Base-by-base conservation (phyloP, 2,329 filamentous ascomycete species). In the Microdochium trichocladiopsis region DNA sequence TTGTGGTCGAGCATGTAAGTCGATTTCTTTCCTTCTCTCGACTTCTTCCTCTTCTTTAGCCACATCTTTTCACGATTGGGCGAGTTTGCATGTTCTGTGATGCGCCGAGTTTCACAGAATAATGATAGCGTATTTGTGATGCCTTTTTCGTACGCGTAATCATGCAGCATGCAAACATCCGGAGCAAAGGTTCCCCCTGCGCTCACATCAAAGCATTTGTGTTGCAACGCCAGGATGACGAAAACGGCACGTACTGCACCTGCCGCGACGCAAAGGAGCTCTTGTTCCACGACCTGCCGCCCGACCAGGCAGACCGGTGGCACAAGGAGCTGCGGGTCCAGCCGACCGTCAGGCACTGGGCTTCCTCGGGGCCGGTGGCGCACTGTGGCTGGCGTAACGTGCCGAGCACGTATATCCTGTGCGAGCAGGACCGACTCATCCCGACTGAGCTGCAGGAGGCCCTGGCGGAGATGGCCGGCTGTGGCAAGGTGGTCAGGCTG, bases 1-100 rank as follows among this genome's bases (percentile, higher is more conserved):
- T 60, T 28, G 54, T 56, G 24, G 47, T 56, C 18, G 52, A 51
- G n/a, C 41, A 57, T n/a, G 59, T 60, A 53, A 23, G 50, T 54
- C 12, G 25, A 11, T 12, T 2, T 12, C 8, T 43, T 45, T 31
- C 28, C 14, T 31, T 31, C 14, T 31, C 28, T 8, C 8, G 28
- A 14, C 8, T 31, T 31, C 28, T 31, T 31, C 28, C 8, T 14
- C 8, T 8, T 31, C 28, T 14, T 31, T 31, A 8, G 28, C 8
- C n/a, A 22, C 6, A 45, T 6, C 37, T 45, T 6, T 8, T 45
- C 8, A n/a, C 37, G 9, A n/a, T 22, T 22, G n/a, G n/a, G n/a
- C n/a, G n/a, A n/a, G n/a, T n/a, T n/a, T n/a, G n/a, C n/a, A n/a
- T n/a, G n/a, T n/a, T n/a, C n/a, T n/a, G n/a, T n/a, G n/a, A n/a